phyloP scores from a whole-genome alignment of 768 basidiomycete species.

The Rhizopogon rudus region DNA sequence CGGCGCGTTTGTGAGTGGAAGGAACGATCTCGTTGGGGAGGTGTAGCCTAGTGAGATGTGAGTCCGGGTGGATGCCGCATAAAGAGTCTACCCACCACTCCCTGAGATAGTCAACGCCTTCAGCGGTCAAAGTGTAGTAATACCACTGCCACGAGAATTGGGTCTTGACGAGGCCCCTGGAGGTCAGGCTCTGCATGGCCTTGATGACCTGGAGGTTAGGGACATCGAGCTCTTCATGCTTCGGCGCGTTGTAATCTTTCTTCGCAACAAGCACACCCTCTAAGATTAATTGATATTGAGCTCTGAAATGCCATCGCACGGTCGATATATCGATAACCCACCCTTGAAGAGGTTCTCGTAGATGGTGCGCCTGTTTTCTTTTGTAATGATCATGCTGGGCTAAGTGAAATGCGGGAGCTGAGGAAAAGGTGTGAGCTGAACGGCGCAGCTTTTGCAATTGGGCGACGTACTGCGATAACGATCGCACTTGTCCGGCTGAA shows the following conservation, averaged over 20 bases:
- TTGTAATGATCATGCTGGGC: conserved; percentile 92
- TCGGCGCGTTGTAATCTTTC: conserved; percentile 97
- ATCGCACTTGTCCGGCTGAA: conserved; percentile 31
- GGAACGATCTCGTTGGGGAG: conserved; percentile 96
- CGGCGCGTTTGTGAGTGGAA: conserved; percentile 95
- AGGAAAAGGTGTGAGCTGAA: conserved; percentile 12
- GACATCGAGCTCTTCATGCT: conserved; percentile 86
- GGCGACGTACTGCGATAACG: conserved; percentile 31
- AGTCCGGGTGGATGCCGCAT: not conserved
- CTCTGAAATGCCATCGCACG: not conserved
- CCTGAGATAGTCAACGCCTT: conserved; percentile 95
- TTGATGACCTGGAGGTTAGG: conserved; percentile 70
- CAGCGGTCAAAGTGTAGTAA: conserved; percentile 95
- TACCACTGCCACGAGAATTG: conserved; percentile 99
- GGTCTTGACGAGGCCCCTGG: conserved; percentile 90
- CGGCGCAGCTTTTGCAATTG: not conserved
- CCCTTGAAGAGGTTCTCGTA: conserved; percentile 99
- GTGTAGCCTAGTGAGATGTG: conserved; percentile 63
- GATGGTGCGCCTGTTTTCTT: conserved; percentile 91
- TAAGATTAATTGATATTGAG: conserved; percentile 23
- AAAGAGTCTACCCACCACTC: conserved; percentile 52
- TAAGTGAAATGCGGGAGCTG: conserved; percentile 20
- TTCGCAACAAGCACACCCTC: conserved; percentile 99
- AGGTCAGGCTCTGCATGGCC: conserved; percentile 64
- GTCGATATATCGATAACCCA: conserved; percentile 32